These are phyloP conservation scores for Craterostigma plantagineum DNA, from an alignment of 257 asterid genomes.

Conservation along the genomic window DNA sequence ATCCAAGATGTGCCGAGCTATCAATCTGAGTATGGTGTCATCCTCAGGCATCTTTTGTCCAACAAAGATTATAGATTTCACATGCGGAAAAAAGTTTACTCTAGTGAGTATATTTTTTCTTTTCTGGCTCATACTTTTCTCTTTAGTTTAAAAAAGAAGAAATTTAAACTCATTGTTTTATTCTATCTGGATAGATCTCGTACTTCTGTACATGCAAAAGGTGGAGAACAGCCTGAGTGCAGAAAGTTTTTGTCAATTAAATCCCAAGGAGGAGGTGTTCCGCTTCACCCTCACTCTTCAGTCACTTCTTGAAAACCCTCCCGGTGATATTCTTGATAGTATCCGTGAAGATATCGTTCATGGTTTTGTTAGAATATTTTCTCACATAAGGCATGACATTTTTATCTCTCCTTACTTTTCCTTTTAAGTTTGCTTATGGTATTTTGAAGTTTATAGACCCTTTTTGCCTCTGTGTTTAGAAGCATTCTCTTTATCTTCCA, in stretches of 20 bases:
- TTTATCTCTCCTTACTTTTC: conserved; percentile 1
- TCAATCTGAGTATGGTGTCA: conserved; percentile 79
- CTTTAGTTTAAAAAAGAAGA: conserved; percentile 5
- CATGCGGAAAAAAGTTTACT: conserved; percentile 61
- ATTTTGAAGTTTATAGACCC: not conserved
- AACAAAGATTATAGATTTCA: conserved; percentile 56
- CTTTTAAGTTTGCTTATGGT: conserved; percentile 10
- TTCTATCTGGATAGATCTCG: conserved; percentile 39
- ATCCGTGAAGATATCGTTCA: conserved; percentile 47
- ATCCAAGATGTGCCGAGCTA: conserved; percentile 71
- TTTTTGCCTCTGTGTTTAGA: not conserved
- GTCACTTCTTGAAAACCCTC: conserved; percentile 88
- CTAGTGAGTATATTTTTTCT: conserved; percentile 30
- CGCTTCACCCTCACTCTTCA: conserved; percentile 77
- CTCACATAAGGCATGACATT: conserved; percentile 41
- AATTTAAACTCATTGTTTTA: conserved; percentile 1
- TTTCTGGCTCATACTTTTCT: conserved; percentile 7
- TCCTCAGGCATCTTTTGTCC: conserved; percentile 77
- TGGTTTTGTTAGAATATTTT: conserved; percentile 56
- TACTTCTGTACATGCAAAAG: conserved; percentile 69
- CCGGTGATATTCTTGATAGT: conserved; percentile 70
- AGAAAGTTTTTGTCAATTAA: conserved; percentile 28
- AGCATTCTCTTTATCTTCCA: conserved; percentile 8
- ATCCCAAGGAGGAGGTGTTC: conserved; percentile 70
- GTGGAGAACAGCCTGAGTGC: conserved; percentile 40